Base-by-base conservation (phyloP, 345 rosid genomes). In the Geranium brycei region DNA sequence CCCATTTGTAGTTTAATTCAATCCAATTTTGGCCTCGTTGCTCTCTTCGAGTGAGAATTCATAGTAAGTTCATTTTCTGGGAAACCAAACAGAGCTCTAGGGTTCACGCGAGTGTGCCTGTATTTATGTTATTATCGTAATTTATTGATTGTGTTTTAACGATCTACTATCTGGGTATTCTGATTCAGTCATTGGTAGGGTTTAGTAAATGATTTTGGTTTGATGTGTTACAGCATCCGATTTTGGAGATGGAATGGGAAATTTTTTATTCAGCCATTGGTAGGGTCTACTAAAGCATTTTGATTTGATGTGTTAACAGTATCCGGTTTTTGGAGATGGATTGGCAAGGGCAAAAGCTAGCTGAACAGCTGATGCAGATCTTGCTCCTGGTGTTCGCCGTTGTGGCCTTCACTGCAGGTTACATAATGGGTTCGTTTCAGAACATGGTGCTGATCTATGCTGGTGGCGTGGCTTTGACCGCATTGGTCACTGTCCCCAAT, bases 321-420 rank as follows among this genome's bases (percentile, higher is more conserved):
- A 3, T 31, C 19, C 3, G 10, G 19, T 4, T 59, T 13, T 19
- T 19, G 61, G 19, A 15, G 70, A 90, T 93, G 99, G 97, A 93
- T 79, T 93, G 99, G 97, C 89, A 93, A 85, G 97, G 99, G 32
- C 97, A 93, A 70, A 93, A 86, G 81, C 66, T 85, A 19, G 88
- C 95, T 16, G 97, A 93, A 91, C 91, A 82, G 72, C 72, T 87
- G 79, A 88, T 93, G 97, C 99, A 90, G 80, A 77, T 87, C 31
- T 5, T 90, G 82, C 79, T 93, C 13, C 18, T 93, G 75, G 86
- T 72, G 14, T 85, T 78, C 0, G 91, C 89, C 2, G 85, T 74
- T 30, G 79, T 71, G 53, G 84, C 92, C 0, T 77, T 83, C 17
- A 73, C 68, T 31, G 62, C 72, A 0, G 95, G 99, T 15, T 88